Base-by-base conservation (phyloP, 371 early-diverging fungal species). In the Globomyces sp. region DNA sequence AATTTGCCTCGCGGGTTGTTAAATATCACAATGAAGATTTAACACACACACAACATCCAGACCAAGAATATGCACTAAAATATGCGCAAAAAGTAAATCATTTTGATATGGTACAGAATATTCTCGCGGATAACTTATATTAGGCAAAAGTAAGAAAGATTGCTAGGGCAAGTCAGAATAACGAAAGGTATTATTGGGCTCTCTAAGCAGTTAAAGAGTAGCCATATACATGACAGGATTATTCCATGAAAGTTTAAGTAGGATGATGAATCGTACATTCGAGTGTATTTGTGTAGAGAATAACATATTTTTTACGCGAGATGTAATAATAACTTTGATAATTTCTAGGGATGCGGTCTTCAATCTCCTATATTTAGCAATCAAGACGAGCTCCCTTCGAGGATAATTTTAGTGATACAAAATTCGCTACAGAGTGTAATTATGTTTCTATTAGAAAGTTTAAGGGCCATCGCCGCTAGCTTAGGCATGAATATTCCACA, bases 251-350 rank as follows among this genome's bases (percentile, higher is more conserved):
- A 55, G 36, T 36, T 39, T 55, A 39, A 40, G 40, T 39, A n/a
- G 55, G 6, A 36, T 55, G 6, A 39, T 40, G n/a, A 37, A 37
- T 44, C 34, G 44, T 39, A 36, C 61, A n/a, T 49, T 60, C 37
- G 61, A 60, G 37, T 60, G 48, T 24, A 10, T 60, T 9, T 60
- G 61, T 44, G n/a, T 60, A 11, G 50, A 60, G 41, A 60, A 60
- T 39, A 55, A 55, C 55, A 39, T 39, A 37, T 55, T 55, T 55
- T 8, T 40, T 40, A 1, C 9, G 44, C 34, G 11, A 37, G 61
- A 44, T 42, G 48, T 44, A 60, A 8, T 40, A 60, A 10, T 40
- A 48, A 44, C 34, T 48, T 4, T 37, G 40, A 8, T 9, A 46
- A 50, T 9, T 6, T 6, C 37, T 60, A 6, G 44, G 37, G 3